Base-by-base conservation (phyloP, 352 stramenopile genomes). In the Phytophthora crassamura region DNA sequence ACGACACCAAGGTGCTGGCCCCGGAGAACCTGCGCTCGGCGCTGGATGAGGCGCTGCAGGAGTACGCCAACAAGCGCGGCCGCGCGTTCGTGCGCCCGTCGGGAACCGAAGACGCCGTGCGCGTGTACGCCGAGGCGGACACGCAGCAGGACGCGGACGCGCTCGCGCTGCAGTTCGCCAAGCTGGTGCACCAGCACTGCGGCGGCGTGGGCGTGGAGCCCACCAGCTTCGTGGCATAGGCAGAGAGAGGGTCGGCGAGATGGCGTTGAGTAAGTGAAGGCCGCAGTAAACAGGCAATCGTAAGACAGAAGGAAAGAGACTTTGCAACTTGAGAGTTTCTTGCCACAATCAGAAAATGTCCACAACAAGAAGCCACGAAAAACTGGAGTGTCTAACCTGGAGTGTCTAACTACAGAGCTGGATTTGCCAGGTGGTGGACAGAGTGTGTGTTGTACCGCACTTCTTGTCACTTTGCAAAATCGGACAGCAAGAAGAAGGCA, bases 21-120 rank as follows among this genome's bases (percentile, higher is more conserved):
- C 88, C 90, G 0, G 70, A 85, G 16, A 75, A 65, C 14, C 81
- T 97, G 57, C 82, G 86, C 55, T 48, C 62, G 6, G 80, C 79
- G 2, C 52, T 97, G 25, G 69, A 84, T 12, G 67, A 75, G 16
- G 61, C 75, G 18, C 67, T 96, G 53, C 66, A 82, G 59, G 78
- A 82, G 35, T 71, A 84, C 28, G 81, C 86, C 58, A 80, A 81
- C 64, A 85, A 86, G 49, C 79, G 83, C 20, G 84, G 75, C 18
- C 86, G 86, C 20, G 86, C 77, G 28, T 99, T 99, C 74, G 90
- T 99, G 18, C 87, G 98, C 38, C 95, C 97, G 28, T 99, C 94
- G 58, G 98, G 98, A 22, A 99, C 98, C 1, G 98, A 99, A 74
- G 93, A 99, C 72, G 97, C 97, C 8, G 97, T 99, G 33, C 95